Evolutionary conservation across 306 rosid genomes (phyloP).

Genomic region (Rosa multiflora): DNA sequence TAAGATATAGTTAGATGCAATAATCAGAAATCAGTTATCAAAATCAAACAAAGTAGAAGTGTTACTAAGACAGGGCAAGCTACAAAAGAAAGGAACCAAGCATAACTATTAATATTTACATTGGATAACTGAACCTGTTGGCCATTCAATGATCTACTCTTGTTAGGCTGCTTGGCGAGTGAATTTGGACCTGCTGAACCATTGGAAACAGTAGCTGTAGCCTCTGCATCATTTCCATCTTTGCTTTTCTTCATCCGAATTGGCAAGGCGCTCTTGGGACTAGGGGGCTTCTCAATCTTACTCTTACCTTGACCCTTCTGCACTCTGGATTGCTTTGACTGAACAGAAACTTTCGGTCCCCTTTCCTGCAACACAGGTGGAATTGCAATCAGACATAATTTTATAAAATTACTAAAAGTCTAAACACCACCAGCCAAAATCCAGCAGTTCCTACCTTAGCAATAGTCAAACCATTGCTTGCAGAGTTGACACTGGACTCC

Average conservation of each 20-base stretch:
- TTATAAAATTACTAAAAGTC: not conserved
- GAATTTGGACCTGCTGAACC: slow-evolving; percentile 49
- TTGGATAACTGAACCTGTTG: slow-evolving; percentile 51
- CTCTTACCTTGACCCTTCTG: slow-evolving; percentile 47
- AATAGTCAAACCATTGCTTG: slow-evolving; percentile 38
- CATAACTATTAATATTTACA: slow-evolving; percentile 36
- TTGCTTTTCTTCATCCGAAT: slow-evolving; percentile 43
- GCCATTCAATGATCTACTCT: slow-evolving; percentile 46
- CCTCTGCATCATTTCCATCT: slow-evolving; percentile 58
- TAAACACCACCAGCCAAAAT: not conserved
- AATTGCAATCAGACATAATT: slow-evolving; percentile 21
- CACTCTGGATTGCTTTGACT: slow-evolving; percentile 37
- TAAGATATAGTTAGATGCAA: slow-evolving; percentile 26
- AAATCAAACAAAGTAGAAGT: not conserved
- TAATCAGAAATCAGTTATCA: slow-evolving; percentile 30
- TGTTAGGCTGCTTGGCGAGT: slow-evolving; percentile 49
- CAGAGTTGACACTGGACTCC: slow-evolving; percentile 36
- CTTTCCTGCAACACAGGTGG: slow-evolving; percentile 46
- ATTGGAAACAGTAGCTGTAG: slow-evolving; percentile 54
- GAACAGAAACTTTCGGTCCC: slow-evolving; percentile 38
- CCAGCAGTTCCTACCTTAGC: slow-evolving; percentile 47
- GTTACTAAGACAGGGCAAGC: not conserved
- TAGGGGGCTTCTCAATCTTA: slow-evolving; percentile 53
- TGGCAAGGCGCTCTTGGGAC: slow-evolving; percentile 39
- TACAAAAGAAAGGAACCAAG: slow-evolving; percentile 18